These are phyloP conservation scores for Leishmania braziliensis DNA, from an alignment of 208 protist genomes.

Conservation along the genomic window DNA sequence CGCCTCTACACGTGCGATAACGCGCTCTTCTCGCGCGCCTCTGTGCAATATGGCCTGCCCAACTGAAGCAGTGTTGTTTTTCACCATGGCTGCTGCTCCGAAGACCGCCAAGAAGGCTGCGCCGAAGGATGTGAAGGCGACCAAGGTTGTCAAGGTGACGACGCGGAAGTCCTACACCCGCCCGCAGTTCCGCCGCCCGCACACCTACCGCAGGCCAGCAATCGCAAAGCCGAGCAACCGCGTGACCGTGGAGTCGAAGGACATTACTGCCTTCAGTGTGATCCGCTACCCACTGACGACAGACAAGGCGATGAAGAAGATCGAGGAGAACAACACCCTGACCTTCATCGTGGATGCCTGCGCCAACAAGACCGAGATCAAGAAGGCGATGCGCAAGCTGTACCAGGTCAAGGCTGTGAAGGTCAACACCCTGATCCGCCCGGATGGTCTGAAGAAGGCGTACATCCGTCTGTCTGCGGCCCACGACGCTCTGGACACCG, in stretches of 20 bases:
- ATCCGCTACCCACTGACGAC: slow-evolving; percentile 98
- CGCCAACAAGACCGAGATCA: slow-evolving; percentile 99
- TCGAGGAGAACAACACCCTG: slow-evolving; percentile 99
- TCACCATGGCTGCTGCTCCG: slow-evolving; percentile 57
- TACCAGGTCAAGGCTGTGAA: slow-evolving; percentile 97
- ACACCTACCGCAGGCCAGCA: slow-evolving; percentile 92
- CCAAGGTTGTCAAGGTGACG: slow-evolving; percentile 85
- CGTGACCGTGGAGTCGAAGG: slow-evolving; percentile 80
- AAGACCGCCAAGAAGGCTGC: slow-evolving; percentile 56
- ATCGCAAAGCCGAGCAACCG: slow-evolving; percentile 93
- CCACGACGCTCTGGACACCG: slow-evolving; percentile 98
- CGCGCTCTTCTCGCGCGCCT: neutral
- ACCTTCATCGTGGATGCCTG: slow-evolving; percentile 98
- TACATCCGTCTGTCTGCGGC: slow-evolving; percentile 96
- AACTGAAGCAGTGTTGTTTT: neutral
- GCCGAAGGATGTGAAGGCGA: slow-evolving; percentile 68
- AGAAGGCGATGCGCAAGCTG: slow-evolving; percentile 97
- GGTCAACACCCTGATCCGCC: slow-evolving; percentile 99
- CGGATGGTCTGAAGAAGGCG: slow-evolving; percentile 99
- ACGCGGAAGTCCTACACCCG: slow-evolving; percentile 96
- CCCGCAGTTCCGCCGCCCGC: slow-evolving; percentile 96
- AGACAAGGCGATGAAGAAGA: slow-evolving; percentile 99
- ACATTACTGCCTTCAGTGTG: slow-evolving; percentile 90
- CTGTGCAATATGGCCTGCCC: neutral
- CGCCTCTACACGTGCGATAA: neutral